Evolutionary conservation across 345 rosid genomes (phyloP).

Genomic region (Odontarrhena argentea): DNA sequence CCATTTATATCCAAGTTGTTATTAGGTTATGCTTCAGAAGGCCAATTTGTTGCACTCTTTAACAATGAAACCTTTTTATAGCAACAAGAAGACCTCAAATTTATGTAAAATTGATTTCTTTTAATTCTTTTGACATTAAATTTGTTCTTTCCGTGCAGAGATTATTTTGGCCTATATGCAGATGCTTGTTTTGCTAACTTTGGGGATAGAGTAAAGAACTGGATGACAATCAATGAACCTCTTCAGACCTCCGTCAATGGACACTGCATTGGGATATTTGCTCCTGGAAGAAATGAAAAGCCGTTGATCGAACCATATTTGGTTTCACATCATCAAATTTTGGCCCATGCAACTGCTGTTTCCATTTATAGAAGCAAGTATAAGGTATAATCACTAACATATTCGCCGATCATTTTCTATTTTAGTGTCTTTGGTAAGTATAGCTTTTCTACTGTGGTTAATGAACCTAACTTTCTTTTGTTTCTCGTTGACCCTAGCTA

Average conservation of each 20-base stretch:
- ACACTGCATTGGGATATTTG: conserved; percentile 55
- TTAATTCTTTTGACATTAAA: conserved; percentile 19
- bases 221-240: conserved; percentile 90
- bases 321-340: conserved; percentile 72
- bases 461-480: conserved; percentile 1
- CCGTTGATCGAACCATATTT: conserved; percentile 76
- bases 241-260: conserved; percentile 61
- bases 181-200: conserved; percentile 75
- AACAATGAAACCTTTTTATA: not conserved
- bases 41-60: conserved; percentile 7
- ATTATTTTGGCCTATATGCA: conserved; percentile 68
- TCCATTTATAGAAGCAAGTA: conserved; percentile 65
- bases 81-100: not conserved
- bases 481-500: not conserved
- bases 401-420: not conserved
- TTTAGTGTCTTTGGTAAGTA: not conserved
- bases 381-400: conserved; percentile 48
- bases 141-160: conserved; percentile 52
- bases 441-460: not conserved
- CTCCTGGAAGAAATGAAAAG: conserved; percentile 72
- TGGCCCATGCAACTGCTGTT: conserved; percentile 85
- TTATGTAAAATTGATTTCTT: not conserved
- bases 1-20: not conserved
- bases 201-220: conserved; percentile 86
- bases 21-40: conserved; percentile 13